Conservation (phyloP, 805 yeast species). For the Lachancea cidri region DNA sequence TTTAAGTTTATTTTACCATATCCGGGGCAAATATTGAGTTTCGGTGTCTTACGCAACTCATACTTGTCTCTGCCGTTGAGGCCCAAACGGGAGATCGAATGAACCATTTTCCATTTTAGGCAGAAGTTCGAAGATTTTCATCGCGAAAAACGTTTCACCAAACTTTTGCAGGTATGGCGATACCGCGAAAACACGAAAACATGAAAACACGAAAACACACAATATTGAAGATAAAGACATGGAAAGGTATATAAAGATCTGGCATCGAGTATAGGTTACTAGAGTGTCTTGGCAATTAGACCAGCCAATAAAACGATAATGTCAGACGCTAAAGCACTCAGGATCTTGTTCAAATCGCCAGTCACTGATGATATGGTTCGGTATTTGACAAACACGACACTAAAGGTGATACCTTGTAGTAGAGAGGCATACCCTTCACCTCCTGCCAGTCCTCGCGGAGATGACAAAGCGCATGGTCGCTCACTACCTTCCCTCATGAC, state of each 20-base stretch:
- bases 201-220: not conserved
- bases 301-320: slow-evolving; percentile 16
- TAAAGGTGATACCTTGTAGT: slow-evolving; percentile 63
- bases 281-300: not conserved
- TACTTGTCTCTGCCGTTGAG: no score
- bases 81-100: not conserved
- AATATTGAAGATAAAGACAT: not conserved
- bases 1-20: no score
- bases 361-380: slow-evolving; percentile 72
- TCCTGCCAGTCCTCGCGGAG: slow-evolving; percentile 25
- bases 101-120: not conserved
- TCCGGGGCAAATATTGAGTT: no score
- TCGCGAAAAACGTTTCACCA: not conserved
- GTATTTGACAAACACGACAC: slow-evolving; percentile 58
- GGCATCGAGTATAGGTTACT: not conserved
- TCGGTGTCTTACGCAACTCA: no score
- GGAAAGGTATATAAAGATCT: not conserved
- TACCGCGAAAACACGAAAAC: not conserved
- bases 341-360: slow-evolving; percentile 55
- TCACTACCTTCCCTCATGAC: slow-evolving; percentile 62
- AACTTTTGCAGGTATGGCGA: not conserved
- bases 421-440: slow-evolving; percentile 29
- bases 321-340: slow-evolving; percentile 53
- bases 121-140: not conserved
- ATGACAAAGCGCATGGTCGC: slow-evolving; percentile 8